Evolutionary conservation across 1,284 basidiomycete species (phyloP), one percentile per base, ranked within the genome.

Genomic region (Farysia itapuensis): DNA sequence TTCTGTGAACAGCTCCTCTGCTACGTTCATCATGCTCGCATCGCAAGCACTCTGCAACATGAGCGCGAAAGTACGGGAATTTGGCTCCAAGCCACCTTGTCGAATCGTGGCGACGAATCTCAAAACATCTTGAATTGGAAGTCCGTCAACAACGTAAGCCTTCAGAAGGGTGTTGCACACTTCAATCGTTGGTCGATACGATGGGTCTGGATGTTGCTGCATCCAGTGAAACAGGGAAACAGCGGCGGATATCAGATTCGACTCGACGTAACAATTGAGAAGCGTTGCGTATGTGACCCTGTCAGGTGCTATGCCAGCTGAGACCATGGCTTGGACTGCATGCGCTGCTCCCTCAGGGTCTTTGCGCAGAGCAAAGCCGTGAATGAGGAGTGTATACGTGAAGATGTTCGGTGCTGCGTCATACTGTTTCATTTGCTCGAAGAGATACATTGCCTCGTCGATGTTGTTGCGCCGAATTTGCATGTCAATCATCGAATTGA

Each of bases 41-140:
- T 94, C 89, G 69, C 86, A 88, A 2, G 92, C 88, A 1, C 88
- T 87, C 74, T 90, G 87, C 36, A 95, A 84, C 34, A 91, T 79
- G 34, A 90, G 80, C 0, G 88, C 82, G 77, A 87, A 96, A 0
- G 88, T 86, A 49, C 81, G 81, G 12, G 71, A 77, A 59, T 86
- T 83, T 0, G 90, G 89, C 21, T 79, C 77, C 9, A 85, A 64
- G 19, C 81, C 80, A 14, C 78, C 68, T 18, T 76, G 52, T 56
- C 83, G 79, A 40, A 90, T 80, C 43, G 79, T 79, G 36, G 81
- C 78, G 76, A 93, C 91, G 21, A 90, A 76, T 5, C 79, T 76
- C 23, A 85, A 79, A 20, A 93, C 85, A 23, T 84, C 77, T 26
- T 79, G 78, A 67, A 88, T 86, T 0, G 93, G 89, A 3, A 88